Conservation (phyloP, 495 filamentous ascomycete genomes). For the Xylaria acuta region DNA sequence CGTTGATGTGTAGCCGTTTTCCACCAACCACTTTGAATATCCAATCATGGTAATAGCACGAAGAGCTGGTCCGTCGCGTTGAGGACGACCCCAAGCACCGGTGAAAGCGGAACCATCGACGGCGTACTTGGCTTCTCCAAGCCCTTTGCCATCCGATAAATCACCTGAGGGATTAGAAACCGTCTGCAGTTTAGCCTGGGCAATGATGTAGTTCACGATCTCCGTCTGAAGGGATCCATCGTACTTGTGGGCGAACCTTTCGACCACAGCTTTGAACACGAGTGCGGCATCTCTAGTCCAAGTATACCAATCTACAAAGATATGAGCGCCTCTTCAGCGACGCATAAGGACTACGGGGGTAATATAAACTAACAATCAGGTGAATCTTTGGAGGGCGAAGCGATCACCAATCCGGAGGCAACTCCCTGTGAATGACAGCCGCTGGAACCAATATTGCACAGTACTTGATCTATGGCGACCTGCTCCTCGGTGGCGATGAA, state of each 20-base stretch:
- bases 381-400: constrained; percentile 62
- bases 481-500: constrained; percentile 64
- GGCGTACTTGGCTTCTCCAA: constrained; percentile 68
- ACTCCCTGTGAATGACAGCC: constrained; percentile 57
- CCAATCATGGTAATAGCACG: constrained; percentile 64
- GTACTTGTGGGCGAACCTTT: constrained; percentile 64
- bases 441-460: constrained; percentile 65
- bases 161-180: constrained; percentile 66
- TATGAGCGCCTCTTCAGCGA: constrained; percentile 13
- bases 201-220: constrained; percentile 63
- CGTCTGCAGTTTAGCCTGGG: constrained; percentile 67
- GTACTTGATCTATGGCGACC: constrained; percentile 57
- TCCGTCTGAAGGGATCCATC: constrained; percentile 52
- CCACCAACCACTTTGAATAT: constrained; percentile 52
- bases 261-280: constrained; percentile 65
- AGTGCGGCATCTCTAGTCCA: constrained; percentile 78
- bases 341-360: background rate
- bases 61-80: constrained; percentile 74
- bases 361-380: constrained; percentile 63
- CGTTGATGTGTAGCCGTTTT: constrained; percentile 53
- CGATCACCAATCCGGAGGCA: constrained; percentile 63
- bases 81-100: constrained; percentile 72
- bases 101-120: constrained; percentile 66
- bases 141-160: constrained; percentile 55
- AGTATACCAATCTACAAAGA: constrained; percentile 61